Base-by-base conservation (phyloP, 306 rosid genomes). In the Quercus glauca region DNA sequence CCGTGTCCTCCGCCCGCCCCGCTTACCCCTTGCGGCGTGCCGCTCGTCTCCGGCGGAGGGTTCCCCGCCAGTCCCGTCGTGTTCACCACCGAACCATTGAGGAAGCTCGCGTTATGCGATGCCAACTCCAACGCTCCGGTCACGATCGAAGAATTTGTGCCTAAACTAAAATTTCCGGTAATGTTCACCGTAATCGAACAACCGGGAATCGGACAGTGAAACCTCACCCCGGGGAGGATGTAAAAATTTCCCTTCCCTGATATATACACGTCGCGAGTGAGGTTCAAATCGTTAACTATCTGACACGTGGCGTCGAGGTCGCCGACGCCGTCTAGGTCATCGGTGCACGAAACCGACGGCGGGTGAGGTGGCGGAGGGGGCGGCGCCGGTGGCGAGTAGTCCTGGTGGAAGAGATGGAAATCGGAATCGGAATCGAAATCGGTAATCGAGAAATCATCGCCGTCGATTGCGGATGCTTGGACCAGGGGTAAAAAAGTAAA, bases 341-440 rank as follows among this genome's bases (percentile, higher is more conserved):
- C 90, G 59, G 80, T 79, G 82, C 99, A 96, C 1, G 99, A 96
- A 58, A 89, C 96, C 43, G 97, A 90, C 55, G 99, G 99, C 28
- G 98, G 97, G 65, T 78, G 98, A 13, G 99, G 99, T 55, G 99
- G 99, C 2, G 99, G 99, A 0, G 98, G 99, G 0, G 99, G 99
- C 5, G 99, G 99, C 41, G 99, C 89, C 28, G 99, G 99, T 5
- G 99, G 99, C 45, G 99, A 90, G 87, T 96, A 96, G 64, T 96
- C 99, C 80, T 93, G 99, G 41, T 89, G 97, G 37, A 91, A 93
- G 37, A 93, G 87, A 81, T 51, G 86, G 91, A 86, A 87, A 80
- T 87, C 93, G 25, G 87, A 87, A 80, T 86, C 92, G 25, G 84
- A 87, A 80, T 87, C 92, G 21, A 85, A 85, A 85, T 90, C 97